Evolutionary conservation across 192 early-diverging fungal species (phyloP).

Genomic region (Dissophora globulifera): DNA sequence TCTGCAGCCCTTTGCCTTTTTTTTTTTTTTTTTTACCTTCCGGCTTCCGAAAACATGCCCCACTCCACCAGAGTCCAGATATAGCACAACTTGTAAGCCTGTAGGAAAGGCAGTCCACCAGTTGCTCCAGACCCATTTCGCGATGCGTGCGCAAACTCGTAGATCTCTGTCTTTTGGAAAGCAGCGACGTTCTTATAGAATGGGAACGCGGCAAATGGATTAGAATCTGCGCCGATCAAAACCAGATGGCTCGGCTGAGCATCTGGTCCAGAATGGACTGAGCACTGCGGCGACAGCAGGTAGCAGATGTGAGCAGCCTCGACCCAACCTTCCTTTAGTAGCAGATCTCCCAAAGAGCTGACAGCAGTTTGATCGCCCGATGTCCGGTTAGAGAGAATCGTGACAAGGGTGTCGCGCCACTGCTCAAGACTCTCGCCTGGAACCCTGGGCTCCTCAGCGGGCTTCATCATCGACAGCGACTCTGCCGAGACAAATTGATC

Average conservation of each 20-base stretch:
- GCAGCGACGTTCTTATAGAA: constrained; percentile 68
- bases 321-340: constrained; percentile 64
- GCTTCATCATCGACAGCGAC: constrained; percentile 43
- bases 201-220: constrained; percentile 33
- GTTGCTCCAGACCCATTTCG: constrained; percentile 54
- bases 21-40: constrained; percentile 55
- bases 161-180: constrained; percentile 85
- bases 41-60: constrained; percentile 78
- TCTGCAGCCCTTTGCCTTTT: no score
- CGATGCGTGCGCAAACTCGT: constrained; percentile 77
- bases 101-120: constrained; percentile 84
- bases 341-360: constrained; percentile 79
- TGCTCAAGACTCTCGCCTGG: constrained; percentile 54
- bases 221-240: constrained; percentile 72
- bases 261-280: constrained; percentile 71
- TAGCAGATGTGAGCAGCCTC: constrained; percentile 87
- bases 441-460: constrained; percentile 24
- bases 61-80: constrained; percentile 86
- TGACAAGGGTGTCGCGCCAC: constrained; percentile 81
- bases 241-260: constrained; percentile 69
- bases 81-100: constrained; percentile 87
- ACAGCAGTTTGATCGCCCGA: constrained; percentile 77
- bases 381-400: constrained; percentile 89
- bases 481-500: constrained; percentile 40
- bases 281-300: constrained; percentile 72